Evolutionary conservation across 768 basidiomycete genomes (phyloP).

Genomic region (Boletus reticulatus): DNA sequence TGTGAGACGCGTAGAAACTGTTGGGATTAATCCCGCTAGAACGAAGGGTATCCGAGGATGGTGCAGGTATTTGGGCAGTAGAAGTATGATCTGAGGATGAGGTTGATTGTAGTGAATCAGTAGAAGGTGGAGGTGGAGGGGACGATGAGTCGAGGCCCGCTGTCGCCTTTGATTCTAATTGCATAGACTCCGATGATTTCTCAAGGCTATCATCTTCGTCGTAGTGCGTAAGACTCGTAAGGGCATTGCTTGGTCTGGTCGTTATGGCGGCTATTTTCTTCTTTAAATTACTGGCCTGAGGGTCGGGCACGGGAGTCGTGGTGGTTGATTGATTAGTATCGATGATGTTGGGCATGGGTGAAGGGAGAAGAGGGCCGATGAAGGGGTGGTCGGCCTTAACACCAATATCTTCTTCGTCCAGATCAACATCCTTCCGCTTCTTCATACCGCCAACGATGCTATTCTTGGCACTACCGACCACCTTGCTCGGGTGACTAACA

Average conservation of each 20-base stretch:
- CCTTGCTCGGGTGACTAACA: slow-evolving; percentile 32
- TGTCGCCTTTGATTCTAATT: slow-evolving; percentile 14
- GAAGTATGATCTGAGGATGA: slow-evolving; percentile 30
- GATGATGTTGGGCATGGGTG: slow-evolving; percentile 30
- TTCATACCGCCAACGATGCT: slow-evolving; percentile 47
- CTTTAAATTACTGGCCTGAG: slow-evolving; percentile 51
- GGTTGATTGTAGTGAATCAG: slow-evolving; percentile 32
- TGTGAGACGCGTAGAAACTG: slow-evolving; percentile 37
- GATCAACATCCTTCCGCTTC: slow-evolving; percentile 44
- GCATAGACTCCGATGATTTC: slow-evolving; percentile 15
- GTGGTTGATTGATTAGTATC: slow-evolving; percentile 17
- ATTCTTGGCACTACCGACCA: slow-evolving; percentile 27
- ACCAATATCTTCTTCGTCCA: slow-evolving; percentile 48
- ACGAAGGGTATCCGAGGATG: slow-evolving; percentile 19
- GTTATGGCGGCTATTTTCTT: slow-evolving; percentile 49
- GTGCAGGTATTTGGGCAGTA: slow-evolving; percentile 15
- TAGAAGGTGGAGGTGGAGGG: slow-evolving; percentile 32
- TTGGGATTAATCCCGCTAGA: slow-evolving; percentile 31
- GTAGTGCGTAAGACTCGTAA: slow-evolving; percentile 40
- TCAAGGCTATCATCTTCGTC: slow-evolving; percentile 40
- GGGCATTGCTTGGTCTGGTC: slow-evolving; percentile 31
- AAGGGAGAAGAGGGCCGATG: slow-evolving; percentile 67
- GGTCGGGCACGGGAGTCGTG: slow-evolving; percentile 34
- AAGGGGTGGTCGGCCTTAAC: slow-evolving; percentile 50
- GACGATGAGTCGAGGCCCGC: slow-evolving; percentile 23